Evolutionary conservation across 225 moss, liverwort and hornwort genomes (phyloP).

Genomic region (Asterella californica): DNA sequence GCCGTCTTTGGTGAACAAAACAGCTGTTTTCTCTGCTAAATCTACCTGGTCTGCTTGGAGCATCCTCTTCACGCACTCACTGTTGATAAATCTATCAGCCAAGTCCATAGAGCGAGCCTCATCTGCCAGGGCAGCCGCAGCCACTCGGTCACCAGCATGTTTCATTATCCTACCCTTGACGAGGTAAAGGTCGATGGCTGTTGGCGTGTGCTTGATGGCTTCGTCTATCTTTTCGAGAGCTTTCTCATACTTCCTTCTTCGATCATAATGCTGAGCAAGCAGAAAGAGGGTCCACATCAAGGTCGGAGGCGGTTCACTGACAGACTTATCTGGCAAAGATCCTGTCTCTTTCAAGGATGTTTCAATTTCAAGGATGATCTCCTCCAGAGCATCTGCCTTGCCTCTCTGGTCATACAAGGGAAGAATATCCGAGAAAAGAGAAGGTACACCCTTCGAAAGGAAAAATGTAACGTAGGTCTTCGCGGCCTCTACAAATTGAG

Average conservation of each 20-base stretch:
- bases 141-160: slow-evolving; percentile 89
- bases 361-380: slow-evolving; percentile 60
- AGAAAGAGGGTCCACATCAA: slow-evolving; percentile 94
- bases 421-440: slow-evolving; percentile 88
- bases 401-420: slow-evolving; percentile 69
- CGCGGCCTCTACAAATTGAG: slow-evolving; percentile 60
- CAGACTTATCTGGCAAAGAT: slow-evolving; percentile 63
- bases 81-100: slow-evolving; percentile 93
- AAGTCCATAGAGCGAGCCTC: slow-evolving; percentile 98
- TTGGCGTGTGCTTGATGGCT: slow-evolving; percentile 88
- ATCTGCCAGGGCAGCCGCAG: slow-evolving; percentile 82
- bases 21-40: slow-evolving; percentile 93
- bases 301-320: slow-evolving; percentile 75
- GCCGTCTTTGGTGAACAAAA: slow-evolving; percentile 94
- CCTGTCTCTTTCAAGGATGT: slow-evolving; percentile 58
- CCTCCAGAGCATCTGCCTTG: slow-evolving; percentile 86
- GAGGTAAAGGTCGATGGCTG: slow-evolving; percentile 90
- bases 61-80: slow-evolving; percentile 98
- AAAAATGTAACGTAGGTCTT: slow-evolving; percentile 70
- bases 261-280: slow-evolving; percentile 91
- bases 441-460: slow-evolving; percentile 92
- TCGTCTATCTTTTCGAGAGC: slow-evolving; percentile 73
- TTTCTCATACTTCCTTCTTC: slow-evolving; percentile 57
- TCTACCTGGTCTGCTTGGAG: slow-evolving; percentile 99
- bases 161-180: slow-evolving; percentile 97